Base-by-base conservation (phyloP, 306 rosid species). In the Vigna unguiculata region DNA sequence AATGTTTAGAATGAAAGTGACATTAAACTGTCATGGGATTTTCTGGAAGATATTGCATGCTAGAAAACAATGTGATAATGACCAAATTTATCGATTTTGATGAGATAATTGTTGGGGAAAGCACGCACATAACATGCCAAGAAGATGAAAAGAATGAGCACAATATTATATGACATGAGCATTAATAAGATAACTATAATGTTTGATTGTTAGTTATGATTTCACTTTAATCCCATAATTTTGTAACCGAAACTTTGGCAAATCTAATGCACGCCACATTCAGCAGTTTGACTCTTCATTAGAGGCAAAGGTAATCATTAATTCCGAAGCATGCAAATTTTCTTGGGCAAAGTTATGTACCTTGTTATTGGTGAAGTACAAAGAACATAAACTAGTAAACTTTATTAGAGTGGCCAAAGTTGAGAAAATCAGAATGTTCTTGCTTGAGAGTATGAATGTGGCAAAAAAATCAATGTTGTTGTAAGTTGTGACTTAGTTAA, bases 61-160 rank as follows among this genome's bases (percentile, higher is more conserved):
- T 52, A 57, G 28, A 71, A 58, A 65, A 75, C 67, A 63, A 41
- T 2, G 72, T 25, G 41, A 55, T 59, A 58, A 59, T 34, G 74
- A 55, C 59, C 19, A 15, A 13, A 72, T 58, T 80, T 66, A 65
- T 67, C n/a, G 63, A 77, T 72, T 72, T 66, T 80, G 43, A 52
- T 65, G 74, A 30, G 22, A 46, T 67, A 59, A 65, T 41, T 81
- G 87, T 81, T 80, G 81, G 83, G 8, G 69, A 80, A 81, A 68
- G 78, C 78, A 52, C 66, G 34, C 36, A 36, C 82, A 45, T 62
- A 1, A 47, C 54, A 21, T 71, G 34, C 15, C 72, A 36, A 57
- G 9, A 30, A 66, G 43, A 71, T 11, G 53, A 52, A 54, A 32
- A 14, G 64, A 71, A 14, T 30, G 17, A 25, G 22, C 34, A 0